Evolutionary conservation across 148 eudicot species (phyloP), one percentile per base, ranked within the genome.

Genomic region (Vaccinium darrowii): DNA sequence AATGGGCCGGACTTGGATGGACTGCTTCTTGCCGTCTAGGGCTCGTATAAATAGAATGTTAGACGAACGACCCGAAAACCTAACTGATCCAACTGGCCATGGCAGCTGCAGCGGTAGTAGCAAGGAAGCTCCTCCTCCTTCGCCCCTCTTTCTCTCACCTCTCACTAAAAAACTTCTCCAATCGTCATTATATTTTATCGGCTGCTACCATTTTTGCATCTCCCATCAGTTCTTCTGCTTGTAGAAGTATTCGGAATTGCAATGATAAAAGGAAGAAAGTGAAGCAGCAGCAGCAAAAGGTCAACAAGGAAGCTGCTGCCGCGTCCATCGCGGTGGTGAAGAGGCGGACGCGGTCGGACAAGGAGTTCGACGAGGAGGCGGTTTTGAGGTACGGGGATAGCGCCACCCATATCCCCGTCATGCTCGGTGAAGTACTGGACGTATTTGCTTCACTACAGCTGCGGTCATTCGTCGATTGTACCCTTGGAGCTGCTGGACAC

Each of bases 401-500:
- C 85, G 90, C 85, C 49, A 87, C 88, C 83, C 98, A 96, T 78
- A 86, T 95, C 12, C 99, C 99, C 80, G 99, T 97, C 47, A 84
- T 97, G 97, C 93, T 97, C 12, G 98, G 95, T 14, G 98, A 97
- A 82, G 93, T 97, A 56, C 80, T 97, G 81, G 96, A 95, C 85
- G 98, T 91, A n/a, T 97, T 97, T 67, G 82, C 89, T 53, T 84
- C 94, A 13, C 57, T 84, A 51, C 84, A 81, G 67, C 90, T 97
- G 33, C 85, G 86, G 5, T 89, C 98, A 10, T 97, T 95, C 85
- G 92, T 97, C 27, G 99, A 97, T 85, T 95, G 98, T 81, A 97
- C 99, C 16, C 93, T 97, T 12, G 99, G 99, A 3, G 99, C 99
- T 15, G 99, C 92, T 30, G 98, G 98, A 25, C 99, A 95, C 81